Evolutionary conservation across 2,329 filamentous ascomycete species (phyloP).

Genomic region (Trichoderma afroharzianum): DNA sequence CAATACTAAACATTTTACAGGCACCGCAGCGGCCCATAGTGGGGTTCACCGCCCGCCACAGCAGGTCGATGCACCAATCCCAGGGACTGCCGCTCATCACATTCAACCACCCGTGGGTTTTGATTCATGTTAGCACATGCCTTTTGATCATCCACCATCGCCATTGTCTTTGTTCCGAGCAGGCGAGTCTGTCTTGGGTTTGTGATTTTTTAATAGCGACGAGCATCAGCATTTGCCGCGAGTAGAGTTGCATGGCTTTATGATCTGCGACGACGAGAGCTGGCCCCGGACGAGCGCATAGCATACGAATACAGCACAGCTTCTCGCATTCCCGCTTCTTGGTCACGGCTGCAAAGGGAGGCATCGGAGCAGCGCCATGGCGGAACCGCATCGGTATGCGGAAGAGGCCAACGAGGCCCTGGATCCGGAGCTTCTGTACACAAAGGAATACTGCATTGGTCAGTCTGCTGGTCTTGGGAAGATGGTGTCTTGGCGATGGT

Average conservation of each 20-base stretch:
- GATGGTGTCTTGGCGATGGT: not conserved
- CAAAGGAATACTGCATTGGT: conserved; percentile 89
- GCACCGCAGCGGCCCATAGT: conserved; percentile 14
- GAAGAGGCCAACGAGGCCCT: conserved; percentile 50
- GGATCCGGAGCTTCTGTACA: conserved; percentile 89
- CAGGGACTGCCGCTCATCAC: not conserved
- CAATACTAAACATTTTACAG: not conserved
- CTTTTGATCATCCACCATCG: not conserved
- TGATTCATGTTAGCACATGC: not conserved
- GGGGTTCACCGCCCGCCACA: conserved; percentile 23
- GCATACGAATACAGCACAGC: not conserved
- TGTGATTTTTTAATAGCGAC: not conserved
- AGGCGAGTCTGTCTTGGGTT: not conserved
- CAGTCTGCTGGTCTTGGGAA: conserved; percentile 28
- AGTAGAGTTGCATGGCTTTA: not conserved
- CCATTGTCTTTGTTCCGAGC: not conserved
- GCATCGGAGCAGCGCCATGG: conserved; percentile 35
- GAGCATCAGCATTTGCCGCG: not conserved
- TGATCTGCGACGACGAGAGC: not conserved
- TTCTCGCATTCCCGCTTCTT: not conserved
- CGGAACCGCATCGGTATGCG: conserved; percentile 45
- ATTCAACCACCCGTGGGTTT: not conserved
- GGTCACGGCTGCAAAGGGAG: not conserved
- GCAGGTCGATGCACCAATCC: not conserved
- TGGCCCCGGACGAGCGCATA: not conserved